Percentiles rank a stretch among this genome's conserved stretches.
These are phyloP conservation scores for Eucalyptus marginata DNA, from an alignment of 345 rosid species.

Conservation along the genomic window DNA sequence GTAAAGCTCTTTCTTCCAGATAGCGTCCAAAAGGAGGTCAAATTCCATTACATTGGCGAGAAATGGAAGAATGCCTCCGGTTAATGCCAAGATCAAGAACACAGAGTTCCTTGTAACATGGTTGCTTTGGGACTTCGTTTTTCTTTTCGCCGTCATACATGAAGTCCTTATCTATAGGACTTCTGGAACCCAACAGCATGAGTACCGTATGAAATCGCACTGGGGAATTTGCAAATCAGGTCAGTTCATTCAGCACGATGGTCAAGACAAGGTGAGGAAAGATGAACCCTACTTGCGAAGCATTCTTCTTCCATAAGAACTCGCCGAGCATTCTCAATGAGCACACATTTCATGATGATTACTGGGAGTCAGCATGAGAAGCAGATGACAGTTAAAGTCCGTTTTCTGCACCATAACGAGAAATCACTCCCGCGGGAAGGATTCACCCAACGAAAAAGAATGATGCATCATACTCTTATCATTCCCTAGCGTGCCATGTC, in stretches of 20 bases:
- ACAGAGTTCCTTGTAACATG: slow-evolving; percentile 18
- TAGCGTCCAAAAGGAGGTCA: slow-evolving; percentile 19
- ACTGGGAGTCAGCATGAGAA: not conserved
- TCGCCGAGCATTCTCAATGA: slow-evolving; percentile 20
- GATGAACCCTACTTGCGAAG: slow-evolving; percentile 19
- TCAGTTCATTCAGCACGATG: not conserved
- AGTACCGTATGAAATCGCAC: slow-evolving; percentile 25
- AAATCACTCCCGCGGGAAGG: not conserved
- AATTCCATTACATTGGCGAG: not conserved
- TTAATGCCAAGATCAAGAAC: slow-evolving; percentile 8
- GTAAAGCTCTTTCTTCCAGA: slow-evolving; percentile 29
- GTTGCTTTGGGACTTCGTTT: slow-evolving; percentile 16
- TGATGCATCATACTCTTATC: not conserved
- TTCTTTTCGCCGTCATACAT: not conserved
- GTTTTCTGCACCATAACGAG: not conserved
- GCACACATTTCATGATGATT: not conserved
- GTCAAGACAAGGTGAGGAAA: slow-evolving; percentile 5
- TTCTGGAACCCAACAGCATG: slow-evolving; percentile 3
- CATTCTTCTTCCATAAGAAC: slow-evolving; percentile 18
- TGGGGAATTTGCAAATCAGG: not conserved
- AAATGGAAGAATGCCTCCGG: slow-evolving; percentile 18
- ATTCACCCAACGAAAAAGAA: accelerated
- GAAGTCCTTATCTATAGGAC: not conserved
- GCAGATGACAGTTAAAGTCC: not conserved
- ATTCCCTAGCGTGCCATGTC: not conserved